Evolutionary conservation across 352 stramenopile genomes (phyloP).

Genomic region (Phytopythium mirpurense): DNA sequence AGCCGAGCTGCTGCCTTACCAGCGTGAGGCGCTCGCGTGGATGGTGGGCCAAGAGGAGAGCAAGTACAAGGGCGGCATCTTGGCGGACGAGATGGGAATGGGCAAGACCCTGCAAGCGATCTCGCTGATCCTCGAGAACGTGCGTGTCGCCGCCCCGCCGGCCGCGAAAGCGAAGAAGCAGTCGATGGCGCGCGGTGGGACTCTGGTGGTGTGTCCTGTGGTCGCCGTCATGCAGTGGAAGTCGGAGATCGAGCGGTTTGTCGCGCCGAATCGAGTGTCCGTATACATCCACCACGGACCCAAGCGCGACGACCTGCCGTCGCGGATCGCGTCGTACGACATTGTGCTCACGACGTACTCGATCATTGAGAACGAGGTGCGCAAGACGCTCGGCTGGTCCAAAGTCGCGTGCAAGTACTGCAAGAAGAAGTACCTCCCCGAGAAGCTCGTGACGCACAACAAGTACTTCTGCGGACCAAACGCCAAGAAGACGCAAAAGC

Average conservation of each 20-base stretch:
- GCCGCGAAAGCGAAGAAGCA: conserved; percentile 14
- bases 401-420: conserved; percentile 95
- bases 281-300: conserved; percentile 96
- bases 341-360: conserved; percentile 99
- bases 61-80: conserved; percentile 90
- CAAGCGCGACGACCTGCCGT: conserved; percentile 67
- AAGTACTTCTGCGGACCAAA: conserved; percentile 99
- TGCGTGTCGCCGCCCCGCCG: not conserved
- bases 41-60: conserved; percentile 90
- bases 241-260: conserved; percentile 91
- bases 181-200: conserved; percentile 59
- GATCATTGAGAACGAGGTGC: conserved; percentile 90
- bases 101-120: conserved; percentile 98
- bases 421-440: conserved; percentile 86
- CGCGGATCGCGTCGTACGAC: conserved; percentile 93
- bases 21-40: conserved; percentile 97
- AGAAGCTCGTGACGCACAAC: conserved; percentile 93
- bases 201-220: conserved; percentile 96
- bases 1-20: conserved; percentile 96
- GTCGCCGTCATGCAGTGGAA: conserved; percentile 96
- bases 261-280: conserved; percentile 84
- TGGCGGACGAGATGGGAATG: conserved; percentile 99
- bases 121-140: conserved; percentile 87
- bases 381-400: conserved; percentile 64
- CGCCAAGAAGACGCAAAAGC: conserved; percentile 91